Conservation (phyloP, 106 monocot species). For the Alisma plantagoaquatica region DNA sequence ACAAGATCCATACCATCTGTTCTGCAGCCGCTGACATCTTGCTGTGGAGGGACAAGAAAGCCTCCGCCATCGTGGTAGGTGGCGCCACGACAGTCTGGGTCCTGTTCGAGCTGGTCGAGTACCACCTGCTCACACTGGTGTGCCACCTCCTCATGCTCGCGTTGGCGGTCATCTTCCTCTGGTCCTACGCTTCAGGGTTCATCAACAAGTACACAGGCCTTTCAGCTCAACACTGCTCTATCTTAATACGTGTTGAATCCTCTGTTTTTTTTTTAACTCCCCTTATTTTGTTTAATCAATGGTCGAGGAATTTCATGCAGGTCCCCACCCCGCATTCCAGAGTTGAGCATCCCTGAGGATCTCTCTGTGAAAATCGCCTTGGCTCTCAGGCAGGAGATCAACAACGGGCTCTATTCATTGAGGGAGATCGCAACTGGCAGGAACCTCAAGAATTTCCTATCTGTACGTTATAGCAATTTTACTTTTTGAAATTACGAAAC, state of each 20-base stretch:
- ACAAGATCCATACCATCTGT: no score
- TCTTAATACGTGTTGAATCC: background rate
- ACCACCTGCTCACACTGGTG: conserved; percentile 43
- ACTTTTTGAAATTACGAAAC: no score
- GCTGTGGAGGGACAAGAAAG: conserved; percentile 70
- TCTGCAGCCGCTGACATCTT: conserved; percentile 56
- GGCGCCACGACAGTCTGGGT: conserved; percentile 44
- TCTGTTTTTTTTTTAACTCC: background rate
- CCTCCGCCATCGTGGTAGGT: conserved; percentile 37
- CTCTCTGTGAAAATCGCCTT: conserved; percentile 40
- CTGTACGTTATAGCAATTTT: conserved; percentile 60
- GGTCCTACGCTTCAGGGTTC: conserved; percentile 59
- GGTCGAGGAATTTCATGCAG: conserved; percentile 12
- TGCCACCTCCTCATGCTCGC: conserved; percentile 44
- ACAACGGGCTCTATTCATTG: conserved; percentile 35
- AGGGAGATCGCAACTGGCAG: conserved; percentile 55
- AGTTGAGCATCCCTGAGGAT: conserved; percentile 58
- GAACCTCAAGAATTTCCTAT: conserved; percentile 59
- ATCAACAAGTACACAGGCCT: conserved; percentile 52
- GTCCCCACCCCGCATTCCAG: conserved; percentile 59
- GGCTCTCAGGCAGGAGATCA: conserved; percentile 48
- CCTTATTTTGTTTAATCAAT: background rate
- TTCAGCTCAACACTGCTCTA: background rate
- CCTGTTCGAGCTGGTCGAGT: conserved; percentile 56
- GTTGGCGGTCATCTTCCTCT: conserved; percentile 53